Conservation (phyloP, 2,329 filamentous ascomycete genomes). For the Ramularia collo-cygni region DNA sequence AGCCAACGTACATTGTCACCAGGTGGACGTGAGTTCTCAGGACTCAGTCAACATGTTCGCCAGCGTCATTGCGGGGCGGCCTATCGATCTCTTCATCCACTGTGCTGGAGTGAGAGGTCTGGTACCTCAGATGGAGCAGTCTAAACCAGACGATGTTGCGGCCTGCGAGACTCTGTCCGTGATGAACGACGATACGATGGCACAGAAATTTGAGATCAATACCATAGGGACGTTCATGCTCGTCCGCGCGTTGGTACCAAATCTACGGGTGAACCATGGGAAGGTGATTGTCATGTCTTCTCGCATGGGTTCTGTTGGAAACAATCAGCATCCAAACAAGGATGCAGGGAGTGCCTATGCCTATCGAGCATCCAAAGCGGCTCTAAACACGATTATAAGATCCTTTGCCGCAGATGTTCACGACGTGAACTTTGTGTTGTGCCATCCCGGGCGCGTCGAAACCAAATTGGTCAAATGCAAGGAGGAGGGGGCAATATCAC, state of each 20-base stretch:
- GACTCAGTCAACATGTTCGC: slow-evolving; percentile 21
- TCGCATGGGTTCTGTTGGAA: slow-evolving; percentile 39
- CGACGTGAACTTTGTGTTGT: slow-evolving; percentile 35
- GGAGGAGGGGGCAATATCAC: slow-evolving; percentile 40
- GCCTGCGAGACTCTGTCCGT: slow-evolving; percentile 35
- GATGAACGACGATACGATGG: slow-evolving; percentile 37
- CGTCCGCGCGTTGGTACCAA: slow-evolving; percentile 33
- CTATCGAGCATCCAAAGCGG: slow-evolving; percentile 43
- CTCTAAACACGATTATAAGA: slow-evolving; percentile 40
- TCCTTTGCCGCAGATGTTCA: slow-evolving; percentile 40
- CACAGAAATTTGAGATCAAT: slow-evolving; percentile 36
- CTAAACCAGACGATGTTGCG: slow-evolving; percentile 30
- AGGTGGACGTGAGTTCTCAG: slow-evolving; percentile 26
- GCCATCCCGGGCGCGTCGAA: slow-evolving; percentile 43
- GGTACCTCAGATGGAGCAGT: slow-evolving; percentile 26
- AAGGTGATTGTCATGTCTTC: slow-evolving; percentile 40
- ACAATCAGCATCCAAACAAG: slow-evolving; percentile 28
- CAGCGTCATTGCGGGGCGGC: slow-evolving; percentile 11
- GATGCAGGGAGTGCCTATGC: slow-evolving; percentile 38
- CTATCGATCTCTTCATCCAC: slow-evolving; percentile 38
- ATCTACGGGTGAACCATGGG: slow-evolving; percentile 20
- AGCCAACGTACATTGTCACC: slow-evolving; percentile 18
- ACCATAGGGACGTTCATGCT: slow-evolving; percentile 38
- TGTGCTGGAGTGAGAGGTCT: slow-evolving; percentile 41
- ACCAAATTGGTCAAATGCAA: slow-evolving; percentile 38